phyloP scores from a whole-genome alignment of 1,139 yeast genomes.

The Pichia sp. region DNA sequence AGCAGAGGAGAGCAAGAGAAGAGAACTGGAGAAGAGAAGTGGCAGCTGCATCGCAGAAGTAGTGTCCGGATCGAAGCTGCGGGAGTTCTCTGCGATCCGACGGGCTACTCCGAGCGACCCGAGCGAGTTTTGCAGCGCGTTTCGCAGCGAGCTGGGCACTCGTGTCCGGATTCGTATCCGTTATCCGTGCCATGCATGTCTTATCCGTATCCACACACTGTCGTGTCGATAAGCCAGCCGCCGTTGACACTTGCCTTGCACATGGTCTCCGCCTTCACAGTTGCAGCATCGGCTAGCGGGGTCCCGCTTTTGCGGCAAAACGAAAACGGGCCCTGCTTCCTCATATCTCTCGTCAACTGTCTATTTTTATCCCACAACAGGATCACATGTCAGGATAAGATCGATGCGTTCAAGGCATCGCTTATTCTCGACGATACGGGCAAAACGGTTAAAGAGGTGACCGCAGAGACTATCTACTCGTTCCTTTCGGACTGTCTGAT shows the following conservation, averaged over 20 bases:
- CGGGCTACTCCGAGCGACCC: too few relatives aligned
- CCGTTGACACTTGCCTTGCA: too few relatives aligned
- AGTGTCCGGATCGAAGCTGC: too few relatives aligned
- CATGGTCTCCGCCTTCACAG: not conserved
- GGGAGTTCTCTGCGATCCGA: too few relatives aligned
- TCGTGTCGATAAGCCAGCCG: too few relatives aligned
- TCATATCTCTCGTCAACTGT: conserved; percentile 69
- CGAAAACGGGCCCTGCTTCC: conserved; percentile 82
- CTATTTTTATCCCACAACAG: conserved; percentile 31
- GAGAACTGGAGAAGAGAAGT: not conserved
- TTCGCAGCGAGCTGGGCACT: too few relatives aligned
- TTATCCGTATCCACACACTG: too few relatives aligned
- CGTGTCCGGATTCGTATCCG: too few relatives aligned
- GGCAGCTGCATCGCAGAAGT: not conserved
- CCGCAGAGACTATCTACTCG: conserved; percentile 4
- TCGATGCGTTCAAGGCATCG: not conserved
- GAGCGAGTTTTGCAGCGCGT: too few relatives aligned
- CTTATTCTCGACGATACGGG: not conserved
- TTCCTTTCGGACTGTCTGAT: conserved; percentile 1
- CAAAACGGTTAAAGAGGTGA: not conserved
- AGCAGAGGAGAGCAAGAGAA: not conserved
- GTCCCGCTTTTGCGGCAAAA: conserved; percentile 61
- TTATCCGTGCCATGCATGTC: too few relatives aligned
- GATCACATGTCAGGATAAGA: not conserved
- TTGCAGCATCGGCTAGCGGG: not conserved